Evolutionary conservation across 495 filamentous ascomycete species (phyloP).

Genomic region (Talaromyces ruber): DNA sequence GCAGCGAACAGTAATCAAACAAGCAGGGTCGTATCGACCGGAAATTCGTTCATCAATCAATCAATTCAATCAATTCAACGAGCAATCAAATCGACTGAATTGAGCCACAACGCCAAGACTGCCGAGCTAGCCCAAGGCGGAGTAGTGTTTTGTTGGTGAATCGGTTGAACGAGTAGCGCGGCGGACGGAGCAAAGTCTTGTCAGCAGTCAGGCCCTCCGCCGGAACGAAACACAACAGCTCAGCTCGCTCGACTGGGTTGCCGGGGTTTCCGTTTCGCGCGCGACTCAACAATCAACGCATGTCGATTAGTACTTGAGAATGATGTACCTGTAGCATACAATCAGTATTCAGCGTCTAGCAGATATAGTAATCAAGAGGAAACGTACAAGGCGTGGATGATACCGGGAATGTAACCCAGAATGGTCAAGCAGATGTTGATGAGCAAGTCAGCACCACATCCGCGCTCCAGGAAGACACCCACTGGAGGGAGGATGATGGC

Average conservation of each 20-base stretch:
- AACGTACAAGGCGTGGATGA: conserved; percentile 65
- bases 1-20: neutral
- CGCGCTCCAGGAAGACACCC: conserved; percentile 85
- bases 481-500: conserved; percentile 82
- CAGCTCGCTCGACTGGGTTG: neutral
- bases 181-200: neutral
- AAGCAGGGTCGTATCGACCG: neutral
- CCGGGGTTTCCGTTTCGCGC: neutral
- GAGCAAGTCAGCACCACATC: conserved; percentile 70
- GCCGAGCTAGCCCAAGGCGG: neutral
- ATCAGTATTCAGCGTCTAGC: neutral
- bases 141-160: neutral
- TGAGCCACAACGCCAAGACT: neutral
- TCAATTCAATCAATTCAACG: neutral
- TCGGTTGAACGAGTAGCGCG: neutral
- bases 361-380: neutral
- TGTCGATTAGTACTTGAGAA: conserved; percentile 42
- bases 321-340: conserved; percentile 38
- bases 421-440: conserved; percentile 86
- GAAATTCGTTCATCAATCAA: neutral
- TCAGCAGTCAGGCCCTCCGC: neutral
- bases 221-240: neutral
- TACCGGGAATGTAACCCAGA: conserved; percentile 71
- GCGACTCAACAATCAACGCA: neutral
- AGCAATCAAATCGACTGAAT: neutral